Evolutionary conservation across 2,329 filamentous ascomycete species (phyloP).

Genomic region (Clonostachys rosea): DNA sequence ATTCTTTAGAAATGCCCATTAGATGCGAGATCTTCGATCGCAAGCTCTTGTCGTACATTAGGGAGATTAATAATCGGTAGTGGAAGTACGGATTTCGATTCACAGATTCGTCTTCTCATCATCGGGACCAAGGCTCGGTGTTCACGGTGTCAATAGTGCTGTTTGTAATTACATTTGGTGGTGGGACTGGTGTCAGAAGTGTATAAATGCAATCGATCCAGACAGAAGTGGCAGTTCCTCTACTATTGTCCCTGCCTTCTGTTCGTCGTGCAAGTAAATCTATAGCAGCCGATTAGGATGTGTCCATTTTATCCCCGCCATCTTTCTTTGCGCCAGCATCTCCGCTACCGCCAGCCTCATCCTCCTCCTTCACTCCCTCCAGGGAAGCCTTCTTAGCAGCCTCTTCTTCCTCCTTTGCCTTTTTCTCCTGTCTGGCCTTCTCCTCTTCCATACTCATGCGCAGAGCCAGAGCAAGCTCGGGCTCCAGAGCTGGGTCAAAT

Average conservation of each 20-base stretch:
- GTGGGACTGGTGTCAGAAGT: too few species aligned
- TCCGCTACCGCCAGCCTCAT: slow-evolving; percentile 47
- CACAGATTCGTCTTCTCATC: neutral
- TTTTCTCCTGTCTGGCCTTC: slow-evolving; percentile 86
- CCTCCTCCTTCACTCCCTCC: slow-evolving; percentile 78
- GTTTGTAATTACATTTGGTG: too few species aligned
- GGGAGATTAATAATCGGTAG: slow-evolving; percentile 61
- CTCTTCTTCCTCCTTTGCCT: slow-evolving; percentile 70
- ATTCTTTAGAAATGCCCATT: slow-evolving; percentile 95
- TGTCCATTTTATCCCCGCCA: slow-evolving; percentile 80
- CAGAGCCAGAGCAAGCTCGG: slow-evolving; percentile 88
- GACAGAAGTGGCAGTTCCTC: too few species aligned
- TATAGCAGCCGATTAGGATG: slow-evolving; percentile 38
- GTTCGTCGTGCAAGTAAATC: too few species aligned
- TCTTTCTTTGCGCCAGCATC: slow-evolving; percentile 40
- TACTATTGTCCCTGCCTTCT: too few species aligned
- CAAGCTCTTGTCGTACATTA: slow-evolving; percentile 75
- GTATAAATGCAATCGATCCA: too few species aligned
- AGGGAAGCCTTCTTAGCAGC: slow-evolving; percentile 70
- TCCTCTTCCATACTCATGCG: slow-evolving; percentile 99
- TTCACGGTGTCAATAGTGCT: too few species aligned
- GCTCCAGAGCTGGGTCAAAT: slow-evolving; percentile 87
- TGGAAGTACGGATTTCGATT: neutral
- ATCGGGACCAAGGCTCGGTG: neutral
- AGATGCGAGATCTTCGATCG: slow-evolving; percentile 93